Evolutionary conservation across 768 basidiomycete genomes (phyloP), one percentile per base, ranked within the genome.

Genomic region (Boletellus emodensis): DNA sequence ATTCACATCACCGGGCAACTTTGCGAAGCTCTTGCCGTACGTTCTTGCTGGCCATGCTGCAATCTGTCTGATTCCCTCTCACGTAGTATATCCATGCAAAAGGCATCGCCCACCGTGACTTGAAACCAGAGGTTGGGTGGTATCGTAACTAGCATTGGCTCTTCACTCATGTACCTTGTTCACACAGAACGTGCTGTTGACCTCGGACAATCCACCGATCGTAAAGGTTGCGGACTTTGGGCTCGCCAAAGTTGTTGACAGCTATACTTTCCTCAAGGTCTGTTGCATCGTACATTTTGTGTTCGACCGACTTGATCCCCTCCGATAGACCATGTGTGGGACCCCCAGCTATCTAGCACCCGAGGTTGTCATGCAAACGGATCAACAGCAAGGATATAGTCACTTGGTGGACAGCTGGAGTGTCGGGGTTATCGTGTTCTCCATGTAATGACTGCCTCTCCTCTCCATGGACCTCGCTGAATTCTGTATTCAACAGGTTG

Each of bases 191-290:
- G 82, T 94, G 7, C 78, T 95, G 2, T 68, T 96, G n/a, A 94
- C 92, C 1, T 72, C 63, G 10, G 80, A 84, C 37, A 56, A 73
- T 2, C 88, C 87, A 0, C 87, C 87, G 0, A 67, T 71, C 1
- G 82, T 90, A 58, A 97, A 97, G 63, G 85, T 97, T 14, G 94
- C 95, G 3, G 95, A 97, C 67, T 99, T 96, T 63, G 95, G 95
- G 4, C 80, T 97, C 7, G 94, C 95, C 1, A 99, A 98, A 65
- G 82, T 87, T n/a, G 83, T 90, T 20, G 84, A 90, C 55, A 84
- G 82, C 55, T 64, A 81, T 57, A 91, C 88, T 0, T 85, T 87
- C 79, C 70, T 92, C 12, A 78, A 78, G 56, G 90, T 91, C 55
- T 14, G 82, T 67, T 24, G 5, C 20, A 13, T 35, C n/a, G 5